Percentiles rank a stretch among this genome's conserved stretches.
phyloP scores from a whole-genome alignment of 345 rosid species.

The Salix caprea region DNA sequence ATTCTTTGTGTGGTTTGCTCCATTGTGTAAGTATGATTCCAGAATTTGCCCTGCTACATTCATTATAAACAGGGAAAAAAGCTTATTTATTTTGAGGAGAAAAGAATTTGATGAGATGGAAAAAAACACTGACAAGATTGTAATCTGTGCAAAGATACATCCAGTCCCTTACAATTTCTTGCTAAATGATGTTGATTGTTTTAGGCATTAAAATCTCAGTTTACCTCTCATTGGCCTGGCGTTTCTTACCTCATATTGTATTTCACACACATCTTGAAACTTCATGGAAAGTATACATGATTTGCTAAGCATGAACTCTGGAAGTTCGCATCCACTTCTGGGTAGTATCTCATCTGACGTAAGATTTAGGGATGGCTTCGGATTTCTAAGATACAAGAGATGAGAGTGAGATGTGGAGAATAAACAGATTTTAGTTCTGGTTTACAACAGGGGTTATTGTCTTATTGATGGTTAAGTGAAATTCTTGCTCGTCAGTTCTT shows the following conservation, averaged over 20 bases:
- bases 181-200: not conserved
- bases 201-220: not conserved
- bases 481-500: not conserved
- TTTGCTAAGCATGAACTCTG: not conserved
- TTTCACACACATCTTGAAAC: not conserved
- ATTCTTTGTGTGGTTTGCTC: constrained; percentile 34
- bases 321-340: not conserved
- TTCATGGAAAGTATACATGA: not conserved
- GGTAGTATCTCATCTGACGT: too few relatives aligned
- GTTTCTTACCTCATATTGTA: not conserved
- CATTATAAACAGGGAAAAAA: not conserved
- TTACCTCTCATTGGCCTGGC: not conserved
- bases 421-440: not conserved
- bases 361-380: not conserved
- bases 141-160: constrained; percentile 25
- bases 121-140: constrained; percentile 11
- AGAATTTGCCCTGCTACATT: not conserved
- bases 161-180: not conserved
- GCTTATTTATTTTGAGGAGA: too few relatives aligned
- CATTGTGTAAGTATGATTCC: constrained; percentile 16
- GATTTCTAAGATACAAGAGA: not conserved
- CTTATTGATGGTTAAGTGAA: not conserved
- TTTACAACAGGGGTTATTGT: not conserved
- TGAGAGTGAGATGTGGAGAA: not conserved
- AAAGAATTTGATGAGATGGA: not conserved